phyloP scores from a whole-genome alignment of 2,329 filamentous ascomycete genomes.

The Alternaria postmessia region DNA sequence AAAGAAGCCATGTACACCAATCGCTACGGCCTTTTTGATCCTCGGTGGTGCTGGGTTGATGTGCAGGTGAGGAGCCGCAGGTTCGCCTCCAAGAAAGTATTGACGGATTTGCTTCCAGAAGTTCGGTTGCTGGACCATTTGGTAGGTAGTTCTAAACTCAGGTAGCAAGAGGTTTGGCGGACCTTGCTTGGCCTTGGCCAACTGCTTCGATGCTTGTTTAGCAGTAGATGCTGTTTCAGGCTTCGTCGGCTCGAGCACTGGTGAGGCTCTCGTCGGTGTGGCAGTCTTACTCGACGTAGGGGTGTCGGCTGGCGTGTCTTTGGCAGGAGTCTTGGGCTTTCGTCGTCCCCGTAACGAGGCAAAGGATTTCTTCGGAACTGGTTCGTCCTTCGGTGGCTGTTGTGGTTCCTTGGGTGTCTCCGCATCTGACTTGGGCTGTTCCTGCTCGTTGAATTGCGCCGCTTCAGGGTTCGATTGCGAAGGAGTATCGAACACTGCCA shows the following conservation, averaged over 20 bases:
- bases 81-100: slow-evolving; percentile 58
- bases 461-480: slow-evolving; percentile 60
- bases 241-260: slow-evolving; percentile 36
- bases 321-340: slow-evolving; percentile 32
- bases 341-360: slow-evolving; percentile 43
- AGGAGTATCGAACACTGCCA: slow-evolving; percentile 60
- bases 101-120: slow-evolving; percentile 56
- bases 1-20: slow-evolving; percentile 94
- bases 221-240: slow-evolving; percentile 37
- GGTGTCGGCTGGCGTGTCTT: slow-evolving; percentile 29
- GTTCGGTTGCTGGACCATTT: slow-evolving; percentile 53
- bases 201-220: slow-evolving; percentile 38
- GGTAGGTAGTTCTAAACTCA: slow-evolving; percentile 73
- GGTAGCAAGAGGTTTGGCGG: slow-evolving; percentile 73
- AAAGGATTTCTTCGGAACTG: slow-evolving; percentile 38
- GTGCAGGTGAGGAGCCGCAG: slow-evolving; percentile 71
- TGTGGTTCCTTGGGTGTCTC: slow-evolving; percentile 29
- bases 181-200: slow-evolving; percentile 39
- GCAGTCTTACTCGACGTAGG: slow-evolving; percentile 49
- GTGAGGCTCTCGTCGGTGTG: slow-evolving; percentile 41
- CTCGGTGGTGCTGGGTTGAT: slow-evolving; percentile 72
- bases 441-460: slow-evolving; percentile 60
- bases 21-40: slow-evolving; percentile 86
- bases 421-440: slow-evolving; percentile 27
- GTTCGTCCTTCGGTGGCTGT: slow-evolving; percentile 27